phyloP scores from a whole-genome alignment of 2,329 filamentous ascomycete genomes.

The Phialophora verrucosa region DNA sequence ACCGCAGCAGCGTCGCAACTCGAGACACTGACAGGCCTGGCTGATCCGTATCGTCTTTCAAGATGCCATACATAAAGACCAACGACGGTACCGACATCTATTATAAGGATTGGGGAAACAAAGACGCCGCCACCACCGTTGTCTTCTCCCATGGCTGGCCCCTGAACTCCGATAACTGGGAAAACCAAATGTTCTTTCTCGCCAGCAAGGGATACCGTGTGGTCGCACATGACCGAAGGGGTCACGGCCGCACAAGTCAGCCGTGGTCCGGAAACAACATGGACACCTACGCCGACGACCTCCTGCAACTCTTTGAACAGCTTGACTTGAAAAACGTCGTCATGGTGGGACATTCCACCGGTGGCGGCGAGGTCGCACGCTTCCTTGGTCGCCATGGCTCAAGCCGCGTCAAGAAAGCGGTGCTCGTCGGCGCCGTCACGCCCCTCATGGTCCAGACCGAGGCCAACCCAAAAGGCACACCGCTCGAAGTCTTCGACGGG shows the following conservation, averaged over 20 bases:
- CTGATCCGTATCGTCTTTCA: not conserved
- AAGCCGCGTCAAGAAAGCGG: conserved; percentile 48
- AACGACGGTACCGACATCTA: conserved; percentile 48
- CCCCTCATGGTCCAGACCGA: conserved; percentile 47
- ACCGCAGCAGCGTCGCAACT: not conserved
- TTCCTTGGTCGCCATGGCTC: conserved; percentile 48
- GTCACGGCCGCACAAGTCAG: conserved; percentile 50
- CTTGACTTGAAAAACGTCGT: conserved; percentile 46
- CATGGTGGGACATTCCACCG: conserved; percentile 51
- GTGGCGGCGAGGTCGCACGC: conserved; percentile 51
- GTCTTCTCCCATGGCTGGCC: conserved; percentile 52
- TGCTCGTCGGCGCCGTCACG: conserved; percentile 48
- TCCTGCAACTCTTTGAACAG: conserved; percentile 46
- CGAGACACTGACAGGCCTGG: too few species aligned
- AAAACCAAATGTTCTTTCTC: conserved; percentile 50
- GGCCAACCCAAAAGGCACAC: conserved; percentile 46
- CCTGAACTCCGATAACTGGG: conserved; percentile 49
- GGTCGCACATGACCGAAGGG: conserved; percentile 46
- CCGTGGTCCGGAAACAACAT: conserved; percentile 51
- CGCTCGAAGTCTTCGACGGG: conserved; percentile 47
- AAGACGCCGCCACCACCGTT: conserved; percentile 41
- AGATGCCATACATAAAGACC: conserved; percentile 46
- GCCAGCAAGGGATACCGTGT: conserved; percentile 47
- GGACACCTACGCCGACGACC: conserved; percentile 50
- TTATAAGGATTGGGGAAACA: conserved; percentile 54